phyloP scores from a whole-genome alignment of 345 rosid genomes.

The Salix purpurea region DNA sequence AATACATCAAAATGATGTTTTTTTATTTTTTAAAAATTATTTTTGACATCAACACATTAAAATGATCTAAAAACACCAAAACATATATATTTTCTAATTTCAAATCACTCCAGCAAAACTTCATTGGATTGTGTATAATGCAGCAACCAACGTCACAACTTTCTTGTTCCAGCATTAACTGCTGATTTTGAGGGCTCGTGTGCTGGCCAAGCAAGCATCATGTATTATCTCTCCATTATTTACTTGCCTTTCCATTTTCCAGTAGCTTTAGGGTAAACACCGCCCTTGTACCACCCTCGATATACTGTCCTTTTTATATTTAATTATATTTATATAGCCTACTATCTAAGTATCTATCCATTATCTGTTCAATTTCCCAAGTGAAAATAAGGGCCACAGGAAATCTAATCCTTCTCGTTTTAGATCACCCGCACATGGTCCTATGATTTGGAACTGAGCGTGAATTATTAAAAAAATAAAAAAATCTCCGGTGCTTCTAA shows the following conservation, averaged over 20 bases:
- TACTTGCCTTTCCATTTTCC: constrained; percentile 10
- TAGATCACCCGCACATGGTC: constrained; percentile 54
- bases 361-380: constrained; percentile 28
- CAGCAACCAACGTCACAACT: background rate
- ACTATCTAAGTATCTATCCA: constrained; percentile 21
- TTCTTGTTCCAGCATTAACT: background rate
- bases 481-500: constrained; percentile 13
- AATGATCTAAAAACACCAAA: too few relatives aligned
- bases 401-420: constrained; percentile 42
- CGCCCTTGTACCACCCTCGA: constrained; percentile 18
- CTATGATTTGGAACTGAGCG: constrained; percentile 22
- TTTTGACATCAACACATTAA: too few relatives aligned
- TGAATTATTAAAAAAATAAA: constrained; percentile 1
- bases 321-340: background rate
- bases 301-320: constrained; percentile 5
- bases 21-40: too few relatives aligned
- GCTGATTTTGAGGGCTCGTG: background rate
- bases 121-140: background rate
- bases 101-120: background rate
- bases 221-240: background rate
- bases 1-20: too few relatives aligned
- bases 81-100: background rate
- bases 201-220: background rate
- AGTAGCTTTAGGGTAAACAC: constrained; percentile 15
- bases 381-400: constrained; percentile 37